phyloP scores from a whole-genome alignment of 441 rosid species.

The Flueggea neowawraea region DNA sequence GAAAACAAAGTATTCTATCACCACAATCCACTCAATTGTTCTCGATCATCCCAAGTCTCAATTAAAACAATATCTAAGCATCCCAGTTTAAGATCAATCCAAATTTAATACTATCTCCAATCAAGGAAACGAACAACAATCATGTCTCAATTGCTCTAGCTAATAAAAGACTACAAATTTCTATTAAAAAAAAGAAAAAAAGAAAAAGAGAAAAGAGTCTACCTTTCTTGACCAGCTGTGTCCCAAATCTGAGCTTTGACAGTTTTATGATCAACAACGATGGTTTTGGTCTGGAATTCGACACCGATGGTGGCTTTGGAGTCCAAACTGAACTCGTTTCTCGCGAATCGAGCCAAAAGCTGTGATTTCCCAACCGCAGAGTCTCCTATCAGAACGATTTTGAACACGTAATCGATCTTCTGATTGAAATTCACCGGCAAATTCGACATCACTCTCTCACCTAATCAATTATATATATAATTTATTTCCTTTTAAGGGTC shows the following conservation, averaged over 20 bases:
- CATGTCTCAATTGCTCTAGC: no score
- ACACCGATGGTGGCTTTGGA: slow-evolving; percentile 49
- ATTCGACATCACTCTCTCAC: slow-evolving; percentile 13
- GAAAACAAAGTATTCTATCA: no score
- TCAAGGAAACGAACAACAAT: no score
- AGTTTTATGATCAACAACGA: slow-evolving; percentile 34
- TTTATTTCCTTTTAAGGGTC: no score
- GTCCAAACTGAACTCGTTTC: slow-evolving; percentile 38
- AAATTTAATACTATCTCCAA: no score
- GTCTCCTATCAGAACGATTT: slow-evolving; percentile 41
- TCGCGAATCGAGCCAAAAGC: slow-evolving; percentile 39
- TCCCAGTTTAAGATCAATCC: no score
- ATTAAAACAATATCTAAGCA: no score
- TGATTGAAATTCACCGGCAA: slow-evolving; percentile 28
- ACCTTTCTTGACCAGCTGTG: slow-evolving; percentile 43
- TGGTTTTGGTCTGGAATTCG: slow-evolving; percentile 41
- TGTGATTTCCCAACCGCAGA: slow-evolving; percentile 47
- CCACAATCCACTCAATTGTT: no score
- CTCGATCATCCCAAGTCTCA: no score
- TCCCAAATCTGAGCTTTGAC: slow-evolving; percentile 54
- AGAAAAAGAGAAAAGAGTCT: no score
- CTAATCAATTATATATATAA: not conserved
- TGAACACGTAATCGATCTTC: slow-evolving; percentile 43
- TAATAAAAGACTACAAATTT: no score
- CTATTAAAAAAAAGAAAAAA: no score